These are phyloP conservation scores for Pseudogymnoascus sp. DNA, from an alignment of 2,329 filamentous ascomycete species.

Conservation along the genomic window DNA sequence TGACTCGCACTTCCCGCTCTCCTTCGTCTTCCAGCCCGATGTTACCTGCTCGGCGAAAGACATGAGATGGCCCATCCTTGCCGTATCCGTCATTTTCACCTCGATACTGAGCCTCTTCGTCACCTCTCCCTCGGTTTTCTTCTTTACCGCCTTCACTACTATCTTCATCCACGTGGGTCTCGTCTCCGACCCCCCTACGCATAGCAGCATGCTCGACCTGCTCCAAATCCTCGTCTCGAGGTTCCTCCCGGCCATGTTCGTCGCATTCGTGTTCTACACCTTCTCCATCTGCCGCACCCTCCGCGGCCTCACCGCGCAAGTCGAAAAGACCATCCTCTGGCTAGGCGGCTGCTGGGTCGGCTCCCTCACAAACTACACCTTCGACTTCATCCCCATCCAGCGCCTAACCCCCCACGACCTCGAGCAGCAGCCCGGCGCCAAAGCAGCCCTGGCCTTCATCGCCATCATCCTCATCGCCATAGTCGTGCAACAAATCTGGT, in stretches of 20 bases:
- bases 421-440: slow-evolving; percentile 79
- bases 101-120: slow-evolving; percentile 74
- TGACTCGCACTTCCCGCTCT: slow-evolving; percentile 80
- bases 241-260: slow-evolving; percentile 80
- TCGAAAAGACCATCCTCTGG: slow-evolving; percentile 88
- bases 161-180: slow-evolving; percentile 87
- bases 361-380: slow-evolving; percentile 88
- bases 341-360: slow-evolving; percentile 87
- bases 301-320: slow-evolving; percentile 64
- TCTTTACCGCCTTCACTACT: slow-evolving; percentile 72
- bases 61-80: slow-evolving; percentile 75
- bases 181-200: slow-evolving; percentile 75
- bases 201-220: slow-evolving; percentile 59
- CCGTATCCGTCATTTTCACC: slow-evolving; percentile 73
- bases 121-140: slow-evolving; percentile 71
- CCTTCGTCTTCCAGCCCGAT: slow-evolving; percentile 66
- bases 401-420: slow-evolving; percentile 88
- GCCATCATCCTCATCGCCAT: slow-evolving; percentile 63
- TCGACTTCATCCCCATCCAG: slow-evolving; percentile 87
- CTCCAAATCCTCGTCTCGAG: slow-evolving; percentile 73
- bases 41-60: slow-evolving; percentile 66
- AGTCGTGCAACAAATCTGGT: slow-evolving; percentile 70
- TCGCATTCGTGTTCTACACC: slow-evolving; percentile 79
- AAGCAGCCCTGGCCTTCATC: slow-evolving; percentile 72
- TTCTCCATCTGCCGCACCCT: slow-evolving; percentile 68